Evolutionary conservation across 2,329 filamentous ascomycete species (phyloP), one percentile per base, ranked within the genome.

Genomic region (Pyrenophora seminiperda): DNA sequence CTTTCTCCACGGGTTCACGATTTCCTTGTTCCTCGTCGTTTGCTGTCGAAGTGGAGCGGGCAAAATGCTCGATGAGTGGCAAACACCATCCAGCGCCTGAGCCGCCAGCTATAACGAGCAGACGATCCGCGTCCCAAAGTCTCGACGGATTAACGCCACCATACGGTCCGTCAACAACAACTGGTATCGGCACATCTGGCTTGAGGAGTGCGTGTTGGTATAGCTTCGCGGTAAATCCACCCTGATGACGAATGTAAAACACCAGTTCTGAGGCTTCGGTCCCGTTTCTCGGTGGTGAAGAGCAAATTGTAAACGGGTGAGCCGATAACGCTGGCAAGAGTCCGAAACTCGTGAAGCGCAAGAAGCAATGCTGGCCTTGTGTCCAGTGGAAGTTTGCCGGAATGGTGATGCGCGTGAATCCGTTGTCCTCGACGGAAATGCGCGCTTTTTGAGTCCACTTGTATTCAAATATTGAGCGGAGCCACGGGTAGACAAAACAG

Each of bases 91-190:
- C 81, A 2, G 78, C 79, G 1, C 83, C 83, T 0, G 83, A 80
- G 0, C 83, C 83, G 7, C 83, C 82, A 0, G 79, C 78, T 3
- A 85, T 66, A 13, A 84, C 65, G 0, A 86, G 62, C 0, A 71
- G 64, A 6, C 67, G 68, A 39, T 82, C 76, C 0, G 66, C 65
- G 0, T 65, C 57, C 11, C 77, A 62, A 7, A 51, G 49, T 14
- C 42, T 41, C 13, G 54, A 40, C 19, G 58, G 29, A 37, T 75
- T 73, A 14, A 82, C 63, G 0, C 82, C 83, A 0, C 83, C 82
- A 48, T 85, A 85, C 0, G 83, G 83, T 0, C 83, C 83, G 32
- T 86, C 83, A 1, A 86, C 53, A 1, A 83, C 63, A 0, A 85
- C 79, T 0, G 73, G 72, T 1, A 81, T 67, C 0, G 65, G 56